Base-by-base conservation (phyloP, 768 basidiomycete species). In the Leccinum olivaceopallidum region DNA sequence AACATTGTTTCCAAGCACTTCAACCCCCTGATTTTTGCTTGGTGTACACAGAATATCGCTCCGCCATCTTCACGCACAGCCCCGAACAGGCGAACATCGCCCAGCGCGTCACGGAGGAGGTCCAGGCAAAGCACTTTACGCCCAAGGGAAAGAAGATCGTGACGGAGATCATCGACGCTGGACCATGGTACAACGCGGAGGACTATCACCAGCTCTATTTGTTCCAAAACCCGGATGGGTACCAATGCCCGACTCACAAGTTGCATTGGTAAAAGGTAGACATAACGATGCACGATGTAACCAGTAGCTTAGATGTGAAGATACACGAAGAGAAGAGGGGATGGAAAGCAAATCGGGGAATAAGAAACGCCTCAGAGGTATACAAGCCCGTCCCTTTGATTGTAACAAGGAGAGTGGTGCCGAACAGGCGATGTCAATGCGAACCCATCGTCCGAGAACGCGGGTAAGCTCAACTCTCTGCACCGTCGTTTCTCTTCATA, bases 191-290 rank as follows among this genome's bases (percentile, higher is more conserved):
- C 76, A 79, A 89, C 59, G 90, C 90, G 0, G 90, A 92, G 73
- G 83, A 88, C 4, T 92, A 94, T 68, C 90, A 94, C 74, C 93
- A 94, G 65, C 78, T 90, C 32, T 94, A 93, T 69, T 73, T 78
- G 86, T 57, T 87, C 86, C 77, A 89, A 20, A 92, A 97, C 71
- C 93, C 95, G 0, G 68, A 69, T 12, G 96, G 95, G 9, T 97
- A 97, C 71, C 92, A 95, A 67, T 98, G 95, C 75, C 88, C 95
- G 0, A 94, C 90, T 3, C 95, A 96, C 74, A 80, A 77, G 42
- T 77, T 95, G 51, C 87, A 93, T 69, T 96, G 94, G 94, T 94
- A 2, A 57, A 57, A 42, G 22, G 9, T 6, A 37, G 6, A 37
- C 16, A 16, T 37, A 37, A 16, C 6, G 14, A 37, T 14, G 37